Conservation (phyloP, 2,329 filamentous ascomycete genomes). For the Talaromyces islandicus region DNA sequence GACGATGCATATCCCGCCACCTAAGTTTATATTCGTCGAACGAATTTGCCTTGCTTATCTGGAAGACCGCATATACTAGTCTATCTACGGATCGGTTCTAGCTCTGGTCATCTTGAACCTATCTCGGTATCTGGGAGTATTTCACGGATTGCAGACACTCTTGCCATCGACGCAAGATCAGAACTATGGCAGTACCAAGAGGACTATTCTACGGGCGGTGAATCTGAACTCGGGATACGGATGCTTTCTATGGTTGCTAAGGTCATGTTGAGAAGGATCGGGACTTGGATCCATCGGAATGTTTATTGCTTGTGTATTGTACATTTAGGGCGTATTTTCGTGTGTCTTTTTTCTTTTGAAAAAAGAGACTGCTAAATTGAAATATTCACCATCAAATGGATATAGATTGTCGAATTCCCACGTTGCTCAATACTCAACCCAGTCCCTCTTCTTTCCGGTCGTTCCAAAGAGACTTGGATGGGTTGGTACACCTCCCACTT, state of each 20-base stretch:
- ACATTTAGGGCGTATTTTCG: not conserved
- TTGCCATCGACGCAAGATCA: not conserved
- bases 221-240: not conserved
- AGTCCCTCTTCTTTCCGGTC: not conserved
- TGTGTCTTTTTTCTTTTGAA: not conserved
- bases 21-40: not conserved
- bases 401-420: not conserved
- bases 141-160: not conserved
- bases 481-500: constrained; percentile 7
- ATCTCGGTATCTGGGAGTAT: not conserved
- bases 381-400: not conserved
- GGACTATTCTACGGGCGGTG: not conserved
- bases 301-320: not conserved
- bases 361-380: not conserved
- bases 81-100: not conserved
- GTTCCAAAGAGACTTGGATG: not conserved
- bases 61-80: not conserved
- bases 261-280: not conserved
- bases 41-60: not conserved
- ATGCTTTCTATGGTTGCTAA: not conserved
- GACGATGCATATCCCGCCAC: not conserved
- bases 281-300: not conserved
- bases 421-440: not conserved
- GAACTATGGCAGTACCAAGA: not conserved
- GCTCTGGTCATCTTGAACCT: not conserved